Base-by-base conservation (phyloP, 345 rosid genomes). In the Rubroshorea leprosula region DNA sequence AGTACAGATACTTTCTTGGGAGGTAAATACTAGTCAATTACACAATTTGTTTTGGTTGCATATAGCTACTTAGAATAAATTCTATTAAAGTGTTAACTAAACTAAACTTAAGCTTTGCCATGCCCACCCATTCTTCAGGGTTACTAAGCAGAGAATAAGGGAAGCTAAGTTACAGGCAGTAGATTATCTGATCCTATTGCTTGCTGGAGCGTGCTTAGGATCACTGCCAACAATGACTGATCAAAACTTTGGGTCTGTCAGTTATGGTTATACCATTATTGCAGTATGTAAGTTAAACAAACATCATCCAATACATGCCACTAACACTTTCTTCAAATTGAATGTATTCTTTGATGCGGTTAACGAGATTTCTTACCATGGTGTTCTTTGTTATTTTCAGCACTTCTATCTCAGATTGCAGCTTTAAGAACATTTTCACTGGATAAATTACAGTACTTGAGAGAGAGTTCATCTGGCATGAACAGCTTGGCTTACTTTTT, bases 401-500 rank as follows among this genome's bases (percentile, higher is more conserved):
- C 97, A 53, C 97, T 93, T 57, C 83, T 93, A 18, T 84, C 96
- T 82, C 79, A 89, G 72, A 87, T 89, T 60, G 77, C 99, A 11
- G 94, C 97, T 46, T 73, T 93, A 80, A 80, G 99, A 73, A 74
- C 99, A 6, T 85, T 89, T 70, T 83, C 99, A 48, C 79, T 78
- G 27, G 97, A 89, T 54, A 93, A 89, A 71, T 70, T 93, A 68
- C 96, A 93, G 61, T 78, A 89, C 70, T 85, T 96, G 99, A 80
- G 99, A 68, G 99, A 89, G 71, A 89, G 90, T 62, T 78, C 91
- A 19, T 85, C 99, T 0, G 97, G 99, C 59, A 85, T 89, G 86
- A 93, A 89, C 78, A 93, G 85, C 73, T 74, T 79, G 45, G 99
- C 99, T 55, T 82, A 81, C 72, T 93, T 93, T 67, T 85, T 93